These are phyloP conservation scores for Boletus pseudopeckii DNA, from an alignment of 768 basidiomycete genomes.

Conservation along the genomic window DNA sequence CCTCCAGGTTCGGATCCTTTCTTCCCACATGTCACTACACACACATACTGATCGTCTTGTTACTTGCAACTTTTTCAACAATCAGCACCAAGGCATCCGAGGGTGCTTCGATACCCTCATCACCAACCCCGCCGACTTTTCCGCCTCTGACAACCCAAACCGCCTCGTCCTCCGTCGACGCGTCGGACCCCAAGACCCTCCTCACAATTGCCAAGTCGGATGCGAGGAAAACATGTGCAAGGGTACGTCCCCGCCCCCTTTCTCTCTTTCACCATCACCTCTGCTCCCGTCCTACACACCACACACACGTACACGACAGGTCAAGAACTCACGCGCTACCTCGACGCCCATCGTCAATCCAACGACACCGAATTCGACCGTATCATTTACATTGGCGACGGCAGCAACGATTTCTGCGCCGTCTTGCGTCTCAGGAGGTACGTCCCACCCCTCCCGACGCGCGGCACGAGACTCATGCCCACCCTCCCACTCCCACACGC, in stretches of 20 bases:
- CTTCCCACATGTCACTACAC: not conserved
- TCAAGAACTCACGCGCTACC: conserved; percentile 86
- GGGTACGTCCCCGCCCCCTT: conserved; percentile 41
- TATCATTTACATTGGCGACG: conserved; percentile 90
- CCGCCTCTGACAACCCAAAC: conserved; percentile 51
- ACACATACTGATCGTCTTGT: not conserved
- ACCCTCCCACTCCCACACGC: not conserved
- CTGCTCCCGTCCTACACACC: too few species aligned
- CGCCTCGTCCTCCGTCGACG: conserved; percentile 73
- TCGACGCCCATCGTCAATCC: conserved; percentile 44
- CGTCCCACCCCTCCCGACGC: not conserved
- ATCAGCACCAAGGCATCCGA: conserved; percentile 69
- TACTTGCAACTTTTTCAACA: not conserved
- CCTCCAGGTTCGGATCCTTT: conserved; percentile 52
- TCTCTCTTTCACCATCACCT: too few species aligned
- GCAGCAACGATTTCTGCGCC: conserved; percentile 94
- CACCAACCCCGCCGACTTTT: conserved; percentile 91
- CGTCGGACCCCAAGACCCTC: conserved; percentile 70
- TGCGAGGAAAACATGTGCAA: conserved; percentile 99
- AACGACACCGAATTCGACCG: conserved; percentile 61
- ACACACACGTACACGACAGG: conserved; percentile 43
- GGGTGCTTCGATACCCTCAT: conserved; percentile 78
- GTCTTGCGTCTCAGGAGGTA: conserved; percentile 75
- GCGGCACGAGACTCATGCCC: not conserved
- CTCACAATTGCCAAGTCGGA: conserved; percentile 81